Evolutionary conservation across 2,329 filamentous ascomycete genomes (phyloP).

Genomic region (Lachnellula hyalina): DNA sequence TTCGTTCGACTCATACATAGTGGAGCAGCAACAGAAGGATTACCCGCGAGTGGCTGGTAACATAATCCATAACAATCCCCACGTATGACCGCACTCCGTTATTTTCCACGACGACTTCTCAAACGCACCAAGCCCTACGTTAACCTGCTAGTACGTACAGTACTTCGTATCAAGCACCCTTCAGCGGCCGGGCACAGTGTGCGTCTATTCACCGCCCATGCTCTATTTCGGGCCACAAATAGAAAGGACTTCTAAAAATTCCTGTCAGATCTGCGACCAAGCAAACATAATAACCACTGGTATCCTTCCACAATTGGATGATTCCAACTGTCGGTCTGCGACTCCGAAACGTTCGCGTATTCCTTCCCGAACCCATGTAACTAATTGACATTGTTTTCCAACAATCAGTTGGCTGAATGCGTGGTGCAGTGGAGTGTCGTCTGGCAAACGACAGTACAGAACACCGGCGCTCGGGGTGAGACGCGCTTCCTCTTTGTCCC

Average conservation of each 20-base stretch:
- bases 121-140: background rate
- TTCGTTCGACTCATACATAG: slow-evolving; percentile 10
- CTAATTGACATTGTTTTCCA: slow-evolving; percentile 3
- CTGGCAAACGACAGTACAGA: slow-evolving; percentile 7
- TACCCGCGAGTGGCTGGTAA: slow-evolving; percentile 21
- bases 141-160: background rate
- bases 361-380: slow-evolving; percentile 9
- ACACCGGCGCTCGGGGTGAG: background rate
- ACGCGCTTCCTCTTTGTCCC: slow-evolving; percentile 8
- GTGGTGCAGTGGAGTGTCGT: background rate
- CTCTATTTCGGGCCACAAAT: slow-evolving; percentile 4
- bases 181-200: background rate
- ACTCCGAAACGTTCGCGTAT: background rate
- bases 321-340: slow-evolving; percentile 10
- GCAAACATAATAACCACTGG: background rate
- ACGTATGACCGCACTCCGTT: background rate
- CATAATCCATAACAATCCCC: background rate
- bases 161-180: background rate
- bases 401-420: background rate
- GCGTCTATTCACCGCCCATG: slow-evolving; percentile 12
- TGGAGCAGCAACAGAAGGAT: slow-evolving; percentile 8
- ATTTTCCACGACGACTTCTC: background rate
- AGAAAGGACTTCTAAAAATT: background rate
- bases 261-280: slow-evolving; percentile 8
- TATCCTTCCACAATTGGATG: slow-evolving; percentile 7